Evolutionary conservation across 225 moss, liverwort and hornwort genomes (phyloP), one percentile per base, ranked within the genome.

Genomic region (Bryoerythrophyllum caledonicum): DNA sequence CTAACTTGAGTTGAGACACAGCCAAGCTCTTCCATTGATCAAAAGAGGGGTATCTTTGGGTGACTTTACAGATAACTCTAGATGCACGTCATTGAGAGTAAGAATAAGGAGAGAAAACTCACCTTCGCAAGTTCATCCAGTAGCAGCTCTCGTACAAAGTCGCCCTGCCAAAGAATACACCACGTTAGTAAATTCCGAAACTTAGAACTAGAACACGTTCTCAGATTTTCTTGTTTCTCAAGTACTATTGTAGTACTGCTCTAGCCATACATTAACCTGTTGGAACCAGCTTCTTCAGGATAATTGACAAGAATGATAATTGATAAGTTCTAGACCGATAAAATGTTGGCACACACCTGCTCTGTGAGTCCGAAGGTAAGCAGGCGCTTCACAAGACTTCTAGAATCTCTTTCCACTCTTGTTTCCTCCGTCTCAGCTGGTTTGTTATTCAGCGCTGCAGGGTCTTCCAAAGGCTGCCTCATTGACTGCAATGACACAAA

Each of bases 81-180:
- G 28, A 8, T 21, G 60, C 21, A 37, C 52, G 13, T 23, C 0
- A 7, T 10, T 20, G 38, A 64, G 43, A 30, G 38, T 23, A 14
- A 38, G 38, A 53, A 20, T 7, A 59, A 63, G 32, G 12, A 30
- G 32, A n/a, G 77, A 74, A 48, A 40, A 43, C 17, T 0, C 28
- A 96, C 95, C 91, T 96, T 96, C 26, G 89, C 90, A 62, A 96
- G 61, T 78, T 96, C 96, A 68, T 91, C 89, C 62, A 96, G 62
- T 51, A 96, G 70, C 83, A 96, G 79, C 26, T 96, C 96, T 78
- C 96, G 82, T 23, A 93, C 91, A 74, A 91, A 96, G 63, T 89
- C 79, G 19, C 96, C 96, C 96, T 95, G 77, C 17, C 53, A 84
- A 53, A 24, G 16, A 51, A 43, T 10, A 43, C 10, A 25, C 67